Evolutionary conservation across 495 filamentous ascomycete species (phyloP).

Genomic region (Penicillium alfredii): DNA sequence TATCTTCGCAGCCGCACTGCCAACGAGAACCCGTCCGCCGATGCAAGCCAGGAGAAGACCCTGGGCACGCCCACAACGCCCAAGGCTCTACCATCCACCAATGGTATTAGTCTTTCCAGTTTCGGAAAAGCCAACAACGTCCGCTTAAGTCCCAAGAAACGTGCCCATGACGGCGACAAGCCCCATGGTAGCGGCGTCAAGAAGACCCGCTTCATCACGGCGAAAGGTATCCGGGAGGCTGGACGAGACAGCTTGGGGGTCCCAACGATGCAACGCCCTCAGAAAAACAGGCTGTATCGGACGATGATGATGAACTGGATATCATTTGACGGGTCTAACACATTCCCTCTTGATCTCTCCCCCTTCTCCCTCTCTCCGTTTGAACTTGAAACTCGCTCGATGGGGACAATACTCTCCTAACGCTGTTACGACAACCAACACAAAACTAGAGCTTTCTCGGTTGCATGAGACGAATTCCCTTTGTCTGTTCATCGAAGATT

Average conservation of each 20-base stretch:
- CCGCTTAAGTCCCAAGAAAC: conserved; percentile 66
- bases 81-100: conserved; percentile 6
- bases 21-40: conserved; percentile 13
- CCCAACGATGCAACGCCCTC: too few species aligned
- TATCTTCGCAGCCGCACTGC: conserved; percentile 57
- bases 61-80: conserved; percentile 8
- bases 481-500: conserved; percentile 1
- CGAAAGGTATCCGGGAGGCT: conserved; percentile 69
- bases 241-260: conserved; percentile 71
- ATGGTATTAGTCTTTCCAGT: conserved; percentile 21
- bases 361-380: not conserved
- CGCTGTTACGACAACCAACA: conserved; percentile 17
- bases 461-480: conserved; percentile 10
- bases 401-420: too few species aligned
- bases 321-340: conserved; percentile 38
- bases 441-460: conserved; percentile 7
- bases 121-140: conserved; percentile 44
- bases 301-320: conserved; percentile 51
- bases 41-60: conserved; percentile 5
- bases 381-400: not conserved
- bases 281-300: conserved; percentile 27
- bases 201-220: conserved; percentile 77
- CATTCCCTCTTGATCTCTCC: not conserved
- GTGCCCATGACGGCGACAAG: conserved; percentile 30
- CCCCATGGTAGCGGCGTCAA: conserved; percentile 46